Evolutionary conservation across 176 grass and related monocot species (phyloP).

Genomic region (Oryza brachyantha): DNA sequence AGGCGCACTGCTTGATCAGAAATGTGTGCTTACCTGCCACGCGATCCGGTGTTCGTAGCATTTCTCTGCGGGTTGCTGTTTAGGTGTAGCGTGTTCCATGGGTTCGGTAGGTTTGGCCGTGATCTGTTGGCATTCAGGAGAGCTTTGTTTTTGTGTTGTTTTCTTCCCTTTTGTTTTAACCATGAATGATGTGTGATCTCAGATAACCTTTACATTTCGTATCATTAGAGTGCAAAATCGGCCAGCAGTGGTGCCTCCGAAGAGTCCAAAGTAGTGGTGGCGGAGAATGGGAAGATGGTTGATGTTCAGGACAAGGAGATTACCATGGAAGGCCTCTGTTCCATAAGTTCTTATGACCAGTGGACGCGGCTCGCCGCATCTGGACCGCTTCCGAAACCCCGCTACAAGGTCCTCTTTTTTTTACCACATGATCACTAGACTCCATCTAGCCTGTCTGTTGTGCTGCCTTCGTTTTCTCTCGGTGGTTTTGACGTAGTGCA

Average conservation of each 20-base stretch:
- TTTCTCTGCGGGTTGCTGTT: background rate
- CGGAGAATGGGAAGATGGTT: slow-evolving; percentile 51
- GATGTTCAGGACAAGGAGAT: slow-evolving; percentile 89
- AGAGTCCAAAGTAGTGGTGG: slow-evolving; percentile 53
- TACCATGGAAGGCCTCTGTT: slow-evolving; percentile 75
- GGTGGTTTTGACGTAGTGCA: background rate
- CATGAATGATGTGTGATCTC: background rate
- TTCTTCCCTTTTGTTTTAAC: background rate
- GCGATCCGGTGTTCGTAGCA: background rate
- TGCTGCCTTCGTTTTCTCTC: background rate
- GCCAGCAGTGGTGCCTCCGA: slow-evolving; percentile 30
- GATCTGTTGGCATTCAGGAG: background rate
- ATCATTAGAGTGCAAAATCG: slow-evolving; percentile 35
- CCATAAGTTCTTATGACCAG: slow-evolving; percentile 54
- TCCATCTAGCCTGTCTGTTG: background rate
- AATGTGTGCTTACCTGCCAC: background rate
- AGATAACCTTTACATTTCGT: background rate
- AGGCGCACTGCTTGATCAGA: background rate
- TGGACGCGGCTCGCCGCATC: slow-evolving; percentile 62
- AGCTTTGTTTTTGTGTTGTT: background rate
- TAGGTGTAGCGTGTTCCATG: background rate
- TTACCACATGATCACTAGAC: background rate
- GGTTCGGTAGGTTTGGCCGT: background rate
- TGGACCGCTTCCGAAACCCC: slow-evolving; percentile 60
- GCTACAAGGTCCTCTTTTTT: slow-evolving; percentile 61